Percentiles rank a stretch among this genome's conserved stretches.
Conservation (phyloP, 192 early-diverging fungal genomes). For the Linnemannia hyalina region DNA sequence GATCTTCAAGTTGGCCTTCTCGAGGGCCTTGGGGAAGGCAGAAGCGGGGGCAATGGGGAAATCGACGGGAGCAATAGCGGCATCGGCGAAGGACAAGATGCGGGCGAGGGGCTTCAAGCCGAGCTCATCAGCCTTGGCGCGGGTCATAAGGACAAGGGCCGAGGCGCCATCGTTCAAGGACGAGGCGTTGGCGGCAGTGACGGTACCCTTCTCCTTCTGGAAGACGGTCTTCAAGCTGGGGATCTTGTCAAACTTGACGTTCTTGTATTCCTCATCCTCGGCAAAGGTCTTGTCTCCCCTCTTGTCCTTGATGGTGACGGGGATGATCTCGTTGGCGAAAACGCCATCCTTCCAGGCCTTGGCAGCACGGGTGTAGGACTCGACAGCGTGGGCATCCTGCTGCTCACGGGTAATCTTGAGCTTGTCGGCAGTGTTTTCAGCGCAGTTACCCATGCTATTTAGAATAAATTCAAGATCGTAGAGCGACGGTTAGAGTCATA, state of each 20-base stretch:
- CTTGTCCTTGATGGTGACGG: conserved; percentile 85
- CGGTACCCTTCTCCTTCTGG: conserved; percentile 85
- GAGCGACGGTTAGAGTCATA: neutral
- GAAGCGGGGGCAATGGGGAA: conserved; percentile 96
- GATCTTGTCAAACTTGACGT: conserved; percentile 93
- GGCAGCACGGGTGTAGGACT: conserved; percentile 90
- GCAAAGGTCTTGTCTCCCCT: conserved; percentile 84
- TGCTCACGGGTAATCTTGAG: conserved; percentile 88
- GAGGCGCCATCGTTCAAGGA: conserved; percentile 97
- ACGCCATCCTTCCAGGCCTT: conserved; percentile 89
- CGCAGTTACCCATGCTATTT: conserved; percentile 73
- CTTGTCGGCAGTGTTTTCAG: conserved; percentile 90
- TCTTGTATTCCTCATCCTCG: conserved; percentile 96
- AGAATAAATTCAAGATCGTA: neutral
- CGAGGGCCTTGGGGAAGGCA: conserved; percentile 92
- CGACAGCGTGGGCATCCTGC: conserved; percentile 89
- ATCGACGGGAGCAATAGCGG: conserved; percentile 89
- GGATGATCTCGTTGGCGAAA: conserved; percentile 87
- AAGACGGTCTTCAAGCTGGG: conserved; percentile 83
- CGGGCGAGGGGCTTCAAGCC: conserved; percentile 90
- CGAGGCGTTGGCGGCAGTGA: conserved; percentile 96
- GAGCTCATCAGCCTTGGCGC: conserved; percentile 77
- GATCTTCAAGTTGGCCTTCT: conserved; percentile 83
- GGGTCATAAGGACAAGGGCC: conserved; percentile 88
- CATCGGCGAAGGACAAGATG: conserved; percentile 92